A percentile compares a stretch with the other conserved stretches of the same genome.
phyloP scores from a whole-genome alignment of 1,139 yeast genomes.

The Protomyces pachydermus region DNA sequence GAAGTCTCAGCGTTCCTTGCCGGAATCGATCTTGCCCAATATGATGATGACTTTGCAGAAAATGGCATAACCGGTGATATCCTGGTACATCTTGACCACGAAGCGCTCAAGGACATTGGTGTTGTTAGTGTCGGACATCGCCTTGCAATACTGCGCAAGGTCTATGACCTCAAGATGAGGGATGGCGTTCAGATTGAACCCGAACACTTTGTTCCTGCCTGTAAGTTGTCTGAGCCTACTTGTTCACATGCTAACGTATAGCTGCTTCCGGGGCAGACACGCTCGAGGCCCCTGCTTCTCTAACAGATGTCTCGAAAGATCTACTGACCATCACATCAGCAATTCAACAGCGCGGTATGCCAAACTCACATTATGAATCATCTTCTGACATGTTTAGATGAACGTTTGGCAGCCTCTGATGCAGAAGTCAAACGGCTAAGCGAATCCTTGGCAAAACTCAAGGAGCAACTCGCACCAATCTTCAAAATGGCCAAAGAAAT shows the following conservation, averaged over 20 bases:
- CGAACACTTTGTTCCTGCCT: conserved; percentile 36
- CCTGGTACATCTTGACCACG: conserved; percentile 41
- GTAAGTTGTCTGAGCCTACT: neutral
- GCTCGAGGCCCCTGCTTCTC: neutral
- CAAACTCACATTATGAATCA: neutral
- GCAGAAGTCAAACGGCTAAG: conserved; percentile 39
- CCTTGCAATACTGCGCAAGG: conserved; percentile 40
- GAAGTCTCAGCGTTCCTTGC: conserved; percentile 33
- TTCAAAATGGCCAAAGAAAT: conserved; percentile 43
- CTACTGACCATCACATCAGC: conserved; percentile 30
- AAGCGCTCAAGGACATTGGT: conserved; percentile 44
- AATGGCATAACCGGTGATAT: conserved; percentile 45
- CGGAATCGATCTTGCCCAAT: conserved; percentile 31
- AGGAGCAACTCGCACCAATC: conserved; percentile 44
- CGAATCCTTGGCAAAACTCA: conserved; percentile 39
- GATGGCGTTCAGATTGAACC: conserved; percentile 37
- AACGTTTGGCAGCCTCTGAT: conserved; percentile 40
- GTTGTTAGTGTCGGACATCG: conserved; percentile 44
- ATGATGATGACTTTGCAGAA: conserved; percentile 32
- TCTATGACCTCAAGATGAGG: conserved; percentile 38
- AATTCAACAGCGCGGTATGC: conserved; percentile 32
- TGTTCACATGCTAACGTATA: neutral
- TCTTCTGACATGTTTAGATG: conserved; percentile 36
- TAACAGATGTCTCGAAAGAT: conserved; percentile 27
- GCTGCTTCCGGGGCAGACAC: conserved; percentile 10